These are phyloP conservation scores for Schizochytrium sp. DNA, from an alignment of 108 stramenopile species.

Conservation along the genomic window DNA sequence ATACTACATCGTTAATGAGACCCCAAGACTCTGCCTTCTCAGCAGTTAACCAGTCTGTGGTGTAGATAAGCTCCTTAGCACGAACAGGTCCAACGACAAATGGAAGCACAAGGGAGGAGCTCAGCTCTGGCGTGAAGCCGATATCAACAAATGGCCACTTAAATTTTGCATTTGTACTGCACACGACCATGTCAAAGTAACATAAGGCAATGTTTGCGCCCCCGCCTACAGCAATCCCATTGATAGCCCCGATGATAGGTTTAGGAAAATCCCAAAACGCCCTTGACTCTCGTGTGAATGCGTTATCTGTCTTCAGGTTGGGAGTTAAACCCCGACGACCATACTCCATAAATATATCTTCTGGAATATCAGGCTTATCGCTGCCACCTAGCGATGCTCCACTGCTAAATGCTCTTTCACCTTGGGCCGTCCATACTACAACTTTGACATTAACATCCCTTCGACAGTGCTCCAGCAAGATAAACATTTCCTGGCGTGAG, in stretches of 20 bases:
- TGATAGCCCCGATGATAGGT: constrained; percentile 4
- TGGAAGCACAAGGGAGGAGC: not conserved
- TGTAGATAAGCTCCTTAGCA: constrained; percentile 3
- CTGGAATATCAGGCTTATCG: not conserved
- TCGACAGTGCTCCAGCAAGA: not conserved
- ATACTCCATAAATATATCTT: constrained; percentile 18
- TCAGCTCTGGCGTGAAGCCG: constrained; percentile 19
- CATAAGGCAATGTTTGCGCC: constrained; percentile 2
- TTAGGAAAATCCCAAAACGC: constrained; percentile 8
- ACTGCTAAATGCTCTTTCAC: not conserved
- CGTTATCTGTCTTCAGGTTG: not conserved
- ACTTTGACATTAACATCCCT: constrained; percentile 7
- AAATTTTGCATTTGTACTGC: constrained; percentile 26
- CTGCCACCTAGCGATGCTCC: constrained; percentile 7
- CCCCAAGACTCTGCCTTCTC: not conserved
- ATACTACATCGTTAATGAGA: not conserved
- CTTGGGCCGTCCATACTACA: constrained; percentile 8
- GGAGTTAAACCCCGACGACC: not conserved
- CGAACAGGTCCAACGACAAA: not conserved
- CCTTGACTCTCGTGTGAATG: not conserved
- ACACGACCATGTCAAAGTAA: not conserved
- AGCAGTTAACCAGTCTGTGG: constrained; percentile 12
- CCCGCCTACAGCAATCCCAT: constrained; percentile 7
- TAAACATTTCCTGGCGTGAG: not conserved
- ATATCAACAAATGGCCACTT: constrained; percentile 28